phyloP scores from a whole-genome alignment of 2,329 filamentous ascomycete species.

The Pseudogymnoascus sp. region DNA sequence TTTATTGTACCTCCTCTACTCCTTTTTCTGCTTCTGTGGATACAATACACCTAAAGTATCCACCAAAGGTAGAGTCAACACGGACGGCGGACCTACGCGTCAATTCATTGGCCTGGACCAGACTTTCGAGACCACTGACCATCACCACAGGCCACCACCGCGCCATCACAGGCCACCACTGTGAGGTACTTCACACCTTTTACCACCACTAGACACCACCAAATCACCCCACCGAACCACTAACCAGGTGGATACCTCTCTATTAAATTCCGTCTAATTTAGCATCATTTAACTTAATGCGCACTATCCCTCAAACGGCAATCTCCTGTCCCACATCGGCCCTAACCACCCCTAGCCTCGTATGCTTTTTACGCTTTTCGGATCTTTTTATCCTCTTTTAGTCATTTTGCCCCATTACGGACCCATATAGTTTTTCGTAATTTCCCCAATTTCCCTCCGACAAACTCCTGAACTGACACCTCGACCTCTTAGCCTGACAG shows the following conservation, averaged over 20 bases:
- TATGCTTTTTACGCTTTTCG: background rate
- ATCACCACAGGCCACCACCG: background rate
- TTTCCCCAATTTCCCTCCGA: background rate
- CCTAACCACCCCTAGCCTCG: background rate
- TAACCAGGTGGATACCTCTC: background rate
- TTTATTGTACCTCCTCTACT: slow-evolving; percentile 6
- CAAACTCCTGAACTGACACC: slow-evolving; percentile 6
- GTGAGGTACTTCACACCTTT: no score
- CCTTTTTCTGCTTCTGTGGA: background rate
- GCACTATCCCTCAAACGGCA: background rate
- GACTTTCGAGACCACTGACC: background rate
- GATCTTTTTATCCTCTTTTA: background rate
- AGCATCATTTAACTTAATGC: background rate
- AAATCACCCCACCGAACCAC: background rate
- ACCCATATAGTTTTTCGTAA: background rate
- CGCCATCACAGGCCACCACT: background rate
- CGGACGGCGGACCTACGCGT: background rate
- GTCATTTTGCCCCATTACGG: background rate
- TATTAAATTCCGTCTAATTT: background rate
- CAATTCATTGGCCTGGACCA: slow-evolving; percentile 2
- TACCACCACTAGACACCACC: no score
- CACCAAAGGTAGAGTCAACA: background rate
- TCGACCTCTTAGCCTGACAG: slow-evolving; percentile 11
- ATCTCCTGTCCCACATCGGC: slow-evolving; percentile 1
- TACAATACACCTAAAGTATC: background rate